These are phyloP conservation scores for Neofusicoccum ribis DNA, from an alignment of 2,329 filamentous ascomycete species.

Conservation along the genomic window DNA sequence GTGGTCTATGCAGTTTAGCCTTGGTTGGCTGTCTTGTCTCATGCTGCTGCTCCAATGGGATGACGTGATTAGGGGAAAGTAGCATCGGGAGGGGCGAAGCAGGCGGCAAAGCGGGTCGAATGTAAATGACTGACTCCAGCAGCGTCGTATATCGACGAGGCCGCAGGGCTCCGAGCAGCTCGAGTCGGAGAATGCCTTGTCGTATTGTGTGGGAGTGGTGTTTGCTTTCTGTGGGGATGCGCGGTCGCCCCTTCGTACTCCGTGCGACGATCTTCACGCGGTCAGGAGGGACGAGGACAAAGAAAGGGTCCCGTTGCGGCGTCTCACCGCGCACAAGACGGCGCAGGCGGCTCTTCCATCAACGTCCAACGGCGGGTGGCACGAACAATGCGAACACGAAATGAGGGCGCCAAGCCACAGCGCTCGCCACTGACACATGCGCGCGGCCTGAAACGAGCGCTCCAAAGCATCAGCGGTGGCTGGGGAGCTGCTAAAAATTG, in stretches of 20 bases:
- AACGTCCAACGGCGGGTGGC: background rate
- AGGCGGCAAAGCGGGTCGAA: background rate
- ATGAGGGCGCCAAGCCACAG: conserved; percentile 8
- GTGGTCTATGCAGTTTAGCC: background rate
- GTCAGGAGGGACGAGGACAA: background rate
- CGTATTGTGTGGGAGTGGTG: background rate
- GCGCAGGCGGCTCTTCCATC: background rate
- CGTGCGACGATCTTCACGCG: background rate
- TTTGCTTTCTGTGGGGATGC: background rate
- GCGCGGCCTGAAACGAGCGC: background rate
- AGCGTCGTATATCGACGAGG: too few species aligned
- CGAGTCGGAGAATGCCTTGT: background rate
- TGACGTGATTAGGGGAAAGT: background rate
- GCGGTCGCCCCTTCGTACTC: background rate
- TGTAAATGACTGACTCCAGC: too few species aligned
- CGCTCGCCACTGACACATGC: conserved; percentile 8
- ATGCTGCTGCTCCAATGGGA: background rate
- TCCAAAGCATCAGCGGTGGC: background rate
- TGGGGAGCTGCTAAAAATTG: background rate
- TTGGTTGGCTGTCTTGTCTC: background rate
- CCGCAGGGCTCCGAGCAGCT: background rate
- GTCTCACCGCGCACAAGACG: background rate
- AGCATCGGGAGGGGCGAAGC: background rate
- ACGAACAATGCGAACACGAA: background rate
- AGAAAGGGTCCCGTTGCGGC: background rate